phyloP scores from a whole-genome alignment of 2,329 filamentous ascomycete genomes.

The Pseudogymnoascus sp. region DNA sequence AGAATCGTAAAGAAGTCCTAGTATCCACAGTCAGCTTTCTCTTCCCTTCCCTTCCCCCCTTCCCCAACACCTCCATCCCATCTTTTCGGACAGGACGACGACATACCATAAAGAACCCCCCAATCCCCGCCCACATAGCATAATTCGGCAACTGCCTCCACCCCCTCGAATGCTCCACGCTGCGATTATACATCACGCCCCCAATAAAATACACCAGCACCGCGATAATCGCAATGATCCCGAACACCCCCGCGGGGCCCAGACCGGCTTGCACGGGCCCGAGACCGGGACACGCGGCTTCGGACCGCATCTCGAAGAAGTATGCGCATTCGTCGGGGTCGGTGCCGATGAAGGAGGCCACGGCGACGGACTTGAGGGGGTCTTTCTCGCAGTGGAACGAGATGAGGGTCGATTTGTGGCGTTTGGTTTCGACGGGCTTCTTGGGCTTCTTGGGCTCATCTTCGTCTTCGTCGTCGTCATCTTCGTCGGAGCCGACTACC shows the following conservation, averaged over 20 bases:
- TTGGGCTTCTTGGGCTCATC: constrained; percentile 29
- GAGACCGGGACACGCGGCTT: constrained; percentile 62
- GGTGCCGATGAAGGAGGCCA: constrained; percentile 72
- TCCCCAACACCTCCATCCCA: too few species aligned
- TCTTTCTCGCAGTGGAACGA: constrained; percentile 90
- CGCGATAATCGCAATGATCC: constrained; percentile 70
- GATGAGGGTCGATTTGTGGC: constrained; percentile 75
- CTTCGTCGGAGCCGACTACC: neutral
- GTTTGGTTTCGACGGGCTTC: constrained; percentile 20
- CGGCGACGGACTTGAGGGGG: constrained; percentile 57
- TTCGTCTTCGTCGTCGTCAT: constrained; percentile 24
- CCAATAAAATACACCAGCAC: constrained; percentile 84
- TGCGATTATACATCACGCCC: constrained; percentile 91
- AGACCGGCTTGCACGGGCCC: constrained; percentile 64
- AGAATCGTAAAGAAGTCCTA: neutral
- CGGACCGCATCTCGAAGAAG: constrained; percentile 86
- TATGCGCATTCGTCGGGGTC: constrained; percentile 89
- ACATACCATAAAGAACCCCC: constrained; percentile 64
- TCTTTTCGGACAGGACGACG: too few species aligned
- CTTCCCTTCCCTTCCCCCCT: constrained; percentile 14
- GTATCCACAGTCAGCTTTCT: constrained; percentile 17
- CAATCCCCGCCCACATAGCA: constrained; percentile 81
- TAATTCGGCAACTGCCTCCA: constrained; percentile 97
- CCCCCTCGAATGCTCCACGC: constrained; percentile 85
- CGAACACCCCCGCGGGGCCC: constrained; percentile 71